A percentile compares a stretch with the other conserved stretches of the same genome.
phyloP scores from a whole-genome alignment of 1,284 basidiomycete species.

The Cutaneotrichosporon sp. region DNA sequence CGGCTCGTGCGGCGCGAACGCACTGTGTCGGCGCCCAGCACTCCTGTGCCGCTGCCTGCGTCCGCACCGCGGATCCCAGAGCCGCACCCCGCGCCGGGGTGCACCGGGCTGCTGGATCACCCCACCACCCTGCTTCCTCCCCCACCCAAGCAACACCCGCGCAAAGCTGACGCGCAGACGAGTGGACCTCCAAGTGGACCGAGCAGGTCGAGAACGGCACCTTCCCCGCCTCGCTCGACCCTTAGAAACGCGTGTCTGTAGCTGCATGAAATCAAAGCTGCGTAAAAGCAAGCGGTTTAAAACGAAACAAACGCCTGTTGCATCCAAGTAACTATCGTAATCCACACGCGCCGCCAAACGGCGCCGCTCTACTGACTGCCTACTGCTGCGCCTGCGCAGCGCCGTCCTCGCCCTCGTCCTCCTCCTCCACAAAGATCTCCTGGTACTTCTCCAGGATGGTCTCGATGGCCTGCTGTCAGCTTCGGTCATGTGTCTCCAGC shows the following conservation, averaged over 20 bases:
- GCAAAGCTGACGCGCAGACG: conserved; percentile 60
- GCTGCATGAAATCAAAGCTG: conserved; percentile 14
- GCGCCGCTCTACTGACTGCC: conserved; percentile 1
- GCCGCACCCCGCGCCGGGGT: no score
- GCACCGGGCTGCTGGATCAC: no score
- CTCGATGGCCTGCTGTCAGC: conserved; percentile 67
- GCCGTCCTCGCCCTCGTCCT: conserved; percentile 24
- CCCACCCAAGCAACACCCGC: background rate
- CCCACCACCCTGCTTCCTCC: no score
- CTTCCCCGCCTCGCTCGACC: conserved; percentile 87
- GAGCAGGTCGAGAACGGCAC: conserved; percentile 89
- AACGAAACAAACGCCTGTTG: background rate
- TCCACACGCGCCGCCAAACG: background rate
- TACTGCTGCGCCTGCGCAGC: conserved; percentile 14
- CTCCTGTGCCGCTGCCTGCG: no score
- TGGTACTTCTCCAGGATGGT: conserved; percentile 82
- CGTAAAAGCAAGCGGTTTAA: conserved; percentile 4
- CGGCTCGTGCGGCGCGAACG: background rate
- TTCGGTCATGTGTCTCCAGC: conserved; percentile 35
- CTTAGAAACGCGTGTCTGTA: conserved; percentile 50
- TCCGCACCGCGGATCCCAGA: no score
- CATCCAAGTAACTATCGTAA: background rate
- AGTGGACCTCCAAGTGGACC: conserved; percentile 86
- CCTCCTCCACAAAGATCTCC: conserved; percentile 80
- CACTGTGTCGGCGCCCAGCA: background rate